Evolutionary conservation across 2,329 filamentous ascomycete genomes (phyloP).

Genomic region (Ilyonectria sp.): DNA sequence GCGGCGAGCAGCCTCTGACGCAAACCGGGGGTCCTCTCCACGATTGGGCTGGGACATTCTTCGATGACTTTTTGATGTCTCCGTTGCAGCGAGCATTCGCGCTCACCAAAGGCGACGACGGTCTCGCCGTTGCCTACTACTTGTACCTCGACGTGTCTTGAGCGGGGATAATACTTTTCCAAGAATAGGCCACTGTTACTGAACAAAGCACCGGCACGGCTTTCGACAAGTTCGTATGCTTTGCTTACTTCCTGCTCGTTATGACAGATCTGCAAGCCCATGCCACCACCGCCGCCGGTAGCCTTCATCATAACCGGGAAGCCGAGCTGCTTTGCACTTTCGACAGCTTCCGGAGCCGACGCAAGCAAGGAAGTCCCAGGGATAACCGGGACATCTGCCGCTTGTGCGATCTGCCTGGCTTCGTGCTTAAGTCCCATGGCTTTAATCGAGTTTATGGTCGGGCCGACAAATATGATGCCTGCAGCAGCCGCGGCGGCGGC

Average conservation of each 20-base stretch:
- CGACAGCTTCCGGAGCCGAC: constrained; percentile 65
- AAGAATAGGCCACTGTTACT: constrained; percentile 74
- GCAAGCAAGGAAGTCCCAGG: constrained; percentile 50
- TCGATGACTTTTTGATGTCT: constrained; percentile 81
- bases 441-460: constrained; percentile 65
- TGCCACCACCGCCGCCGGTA: constrained; percentile 74
- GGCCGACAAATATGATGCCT: constrained; percentile 72
- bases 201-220: constrained; percentile 70
- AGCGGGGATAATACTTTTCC: constrained; percentile 72
- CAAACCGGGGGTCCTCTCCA: constrained; percentile 53
- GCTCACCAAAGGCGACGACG: constrained; percentile 65
- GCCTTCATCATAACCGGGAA: constrained; percentile 71
- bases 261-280: constrained; percentile 72
- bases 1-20: constrained; percentile 45
- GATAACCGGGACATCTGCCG: constrained; percentile 59
- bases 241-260: constrained; percentile 64
- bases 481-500: constrained; percentile 65
- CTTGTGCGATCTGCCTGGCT: constrained; percentile 67
- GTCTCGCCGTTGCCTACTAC: constrained; percentile 74
- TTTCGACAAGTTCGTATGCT: constrained; percentile 67
- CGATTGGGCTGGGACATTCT: constrained; percentile 77
- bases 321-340: constrained; percentile 54
- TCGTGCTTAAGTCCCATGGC: constrained; percentile 67
- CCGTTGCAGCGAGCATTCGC: constrained; percentile 78
- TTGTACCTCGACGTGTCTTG: constrained; percentile 77